Evolutionary conservation across 371 early-diverging fungal genomes (phyloP).

Genomic region (Phascolomyces articulosus): DNA sequence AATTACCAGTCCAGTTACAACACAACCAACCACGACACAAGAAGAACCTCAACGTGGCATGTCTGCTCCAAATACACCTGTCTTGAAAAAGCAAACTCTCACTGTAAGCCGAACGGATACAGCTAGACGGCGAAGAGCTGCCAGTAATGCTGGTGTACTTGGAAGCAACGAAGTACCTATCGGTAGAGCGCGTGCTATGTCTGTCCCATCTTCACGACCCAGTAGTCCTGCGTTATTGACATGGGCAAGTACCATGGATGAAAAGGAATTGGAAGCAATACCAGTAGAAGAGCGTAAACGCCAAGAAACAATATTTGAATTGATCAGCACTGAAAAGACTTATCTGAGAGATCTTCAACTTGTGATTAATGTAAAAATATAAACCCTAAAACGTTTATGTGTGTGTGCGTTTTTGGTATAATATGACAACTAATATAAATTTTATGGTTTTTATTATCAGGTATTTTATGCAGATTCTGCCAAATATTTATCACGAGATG

Average conservation of each 20-base stretch:
- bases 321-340: slow-evolving; percentile 82
- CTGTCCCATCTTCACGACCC: slow-evolving; percentile 20
- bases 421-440: not conserved
- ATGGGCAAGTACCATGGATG: slow-evolving; percentile 54
- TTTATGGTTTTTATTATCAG: slow-evolving; percentile 22
- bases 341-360: slow-evolving; percentile 85
- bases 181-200: slow-evolving; percentile 5
- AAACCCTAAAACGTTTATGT: too few relatives aligned
- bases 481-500: slow-evolving; percentile 41
- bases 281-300: slow-evolving; percentile 72
- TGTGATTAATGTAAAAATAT: slow-evolving; percentile 72
- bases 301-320: slow-evolving; percentile 89
- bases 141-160: slow-evolving; percentile 42
- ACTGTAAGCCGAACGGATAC: slow-evolving; percentile 29
- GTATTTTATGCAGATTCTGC: slow-evolving; percentile 55
- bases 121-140: slow-evolving; percentile 42
- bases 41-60: slow-evolving; percentile 11
- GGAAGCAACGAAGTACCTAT: slow-evolving; percentile 10
- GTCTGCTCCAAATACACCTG: slow-evolving; percentile 49
- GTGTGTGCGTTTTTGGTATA: too few relatives aligned
- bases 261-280: slow-evolving; percentile 36
- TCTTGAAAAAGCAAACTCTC: slow-evolving; percentile 41
- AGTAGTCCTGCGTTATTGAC: slow-evolving; percentile 28
- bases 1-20: not conserved
- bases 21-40: not conserved